These are phyloP conservation scores for Lachancea dasiensis DNA, from an alignment of 805 yeast genomes.

Conservation along the genomic window DNA sequence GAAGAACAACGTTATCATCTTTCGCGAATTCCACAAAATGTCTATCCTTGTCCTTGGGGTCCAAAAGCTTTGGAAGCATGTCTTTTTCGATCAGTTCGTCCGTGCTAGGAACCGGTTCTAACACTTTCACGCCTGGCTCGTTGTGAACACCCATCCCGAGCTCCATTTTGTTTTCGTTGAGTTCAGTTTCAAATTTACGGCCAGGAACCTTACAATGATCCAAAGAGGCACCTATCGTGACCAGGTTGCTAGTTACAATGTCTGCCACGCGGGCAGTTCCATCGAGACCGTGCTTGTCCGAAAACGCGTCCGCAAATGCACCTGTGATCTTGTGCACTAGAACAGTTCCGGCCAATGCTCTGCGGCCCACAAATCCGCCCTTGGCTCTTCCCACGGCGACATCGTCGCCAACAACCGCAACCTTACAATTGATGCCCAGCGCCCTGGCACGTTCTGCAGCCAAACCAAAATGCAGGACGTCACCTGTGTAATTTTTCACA, in stretches of 20 bases:
- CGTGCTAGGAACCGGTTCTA: slow-evolving; percentile 59
- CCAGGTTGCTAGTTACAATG: slow-evolving; percentile 56
- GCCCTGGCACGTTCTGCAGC: slow-evolving; percentile 85
- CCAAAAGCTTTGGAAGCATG: slow-evolving; percentile 57
- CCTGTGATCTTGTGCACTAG: slow-evolving; percentile 83
- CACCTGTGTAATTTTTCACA: slow-evolving; percentile 93
- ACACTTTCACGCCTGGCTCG: slow-evolving; percentile 72
- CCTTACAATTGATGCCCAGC: slow-evolving; percentile 63
- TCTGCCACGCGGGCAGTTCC: slow-evolving; percentile 55
- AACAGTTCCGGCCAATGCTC: slow-evolving; percentile 91
- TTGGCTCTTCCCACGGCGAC: slow-evolving; percentile 90
- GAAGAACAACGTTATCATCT: slow-evolving; percentile 60
- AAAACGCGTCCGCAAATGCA: slow-evolving; percentile 48
- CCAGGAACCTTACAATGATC: slow-evolving; percentile 92
- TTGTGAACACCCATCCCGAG: slow-evolving; percentile 95
- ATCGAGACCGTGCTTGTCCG: slow-evolving; percentile 40
- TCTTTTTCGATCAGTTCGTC: slow-evolving; percentile 50
- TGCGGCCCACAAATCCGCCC: slow-evolving; percentile 87
- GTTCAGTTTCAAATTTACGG: slow-evolving; percentile 47
- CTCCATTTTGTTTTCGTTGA: slow-evolving; percentile 65
- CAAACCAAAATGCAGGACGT: slow-evolving; percentile 84
- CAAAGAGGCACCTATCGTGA: slow-evolving; percentile 83
- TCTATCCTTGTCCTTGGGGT: slow-evolving; percentile 65
- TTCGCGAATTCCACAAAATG: slow-evolving; percentile 65
- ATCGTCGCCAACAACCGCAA: slow-evolving; percentile 82